Evolutionary conservation across 78 protist genomes (phyloP).

Genomic region (Polysphondylium violaceum): DNA sequence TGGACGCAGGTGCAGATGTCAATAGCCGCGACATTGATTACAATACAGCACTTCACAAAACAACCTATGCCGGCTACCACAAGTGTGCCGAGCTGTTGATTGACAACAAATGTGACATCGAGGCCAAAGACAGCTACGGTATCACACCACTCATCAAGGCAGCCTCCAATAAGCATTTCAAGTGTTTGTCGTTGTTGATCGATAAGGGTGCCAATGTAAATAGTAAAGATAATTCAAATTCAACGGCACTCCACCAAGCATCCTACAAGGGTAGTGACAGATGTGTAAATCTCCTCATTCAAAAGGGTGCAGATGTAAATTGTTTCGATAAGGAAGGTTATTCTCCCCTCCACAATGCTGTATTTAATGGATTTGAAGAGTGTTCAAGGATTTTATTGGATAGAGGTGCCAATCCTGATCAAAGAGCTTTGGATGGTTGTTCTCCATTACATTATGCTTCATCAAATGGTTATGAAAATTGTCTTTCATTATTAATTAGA

Average conservation of each 20-base stretch:
- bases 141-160: slow-evolving; percentile 74
- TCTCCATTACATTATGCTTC: slow-evolving; percentile 70
- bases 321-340: slow-evolving; percentile 74
- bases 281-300: slow-evolving; percentile 36
- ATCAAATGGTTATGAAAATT: slow-evolving; percentile 49
- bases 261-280: slow-evolving; percentile 81
- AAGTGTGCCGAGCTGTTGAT: slow-evolving; percentile 76
- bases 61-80: slow-evolving; percentile 53
- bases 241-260: slow-evolving; percentile 76
- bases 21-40: slow-evolving; percentile 56
- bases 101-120: slow-evolving; percentile 23
- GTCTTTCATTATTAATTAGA: slow-evolving; percentile 45
- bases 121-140: slow-evolving; percentile 66
- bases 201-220: slow-evolving; percentile 77
- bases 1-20: slow-evolving; percentile 66
- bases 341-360: slow-evolving; percentile 84
- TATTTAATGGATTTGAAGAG: slow-evolving; percentile 77
- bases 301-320: slow-evolving; percentile 66
- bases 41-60: slow-evolving; percentile 76
- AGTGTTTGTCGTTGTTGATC: slow-evolving; percentile 22
- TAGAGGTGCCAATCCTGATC: slow-evolving; percentile 79
- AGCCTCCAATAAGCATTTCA: slow-evolving; percentile 28
- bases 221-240: slow-evolving; percentile 40
- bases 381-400: slow-evolving; percentile 66
- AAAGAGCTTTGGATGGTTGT: slow-evolving; percentile 65